Conservation (phyloP, 345 rosid species). For the Eucalyptus guilfoylei region DNA sequence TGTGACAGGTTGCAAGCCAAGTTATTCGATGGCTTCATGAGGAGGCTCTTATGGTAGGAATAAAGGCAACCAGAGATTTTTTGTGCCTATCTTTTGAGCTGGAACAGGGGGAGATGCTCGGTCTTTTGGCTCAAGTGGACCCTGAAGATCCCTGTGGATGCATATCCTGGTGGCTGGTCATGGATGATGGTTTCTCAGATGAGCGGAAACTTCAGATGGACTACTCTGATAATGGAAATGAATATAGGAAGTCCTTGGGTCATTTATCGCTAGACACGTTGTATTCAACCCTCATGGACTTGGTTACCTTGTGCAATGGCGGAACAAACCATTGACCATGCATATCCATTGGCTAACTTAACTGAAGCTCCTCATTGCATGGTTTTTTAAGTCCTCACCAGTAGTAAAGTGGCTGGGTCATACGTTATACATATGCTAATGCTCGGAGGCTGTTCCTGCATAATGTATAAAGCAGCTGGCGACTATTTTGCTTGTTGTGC, state of each 20-base stretch:
- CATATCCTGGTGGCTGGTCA: conserved; percentile 87
- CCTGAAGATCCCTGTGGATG: conserved; percentile 59
- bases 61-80: conserved; percentile 67
- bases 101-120: conserved; percentile 71
- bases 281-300: conserved; percentile 62
- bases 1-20: conserved; percentile 76
- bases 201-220: conserved; percentile 38
- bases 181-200: conserved; percentile 63
- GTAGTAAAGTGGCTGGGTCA: neutral
- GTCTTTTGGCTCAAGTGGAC: conserved; percentile 81
- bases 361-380: neutral
- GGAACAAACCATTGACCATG: conserved; percentile 13
- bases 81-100: conserved; percentile 69
- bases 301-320: conserved; percentile 60
- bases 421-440: neutral
- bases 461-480: neutral
- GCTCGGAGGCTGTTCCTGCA: neutral
- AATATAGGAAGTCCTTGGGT: conserved; percentile 66
- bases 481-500: neutral
- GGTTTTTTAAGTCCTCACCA: neutral
- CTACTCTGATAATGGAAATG: conserved; percentile 26
- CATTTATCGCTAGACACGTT: conserved; percentile 59
- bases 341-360: neutral
- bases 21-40: conserved; percentile 89
- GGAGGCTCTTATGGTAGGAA: conserved; percentile 77